Evolutionary conservation across 768 basidiomycete species (phyloP).

Genomic region (Dictyophora rubrovolvata): DNA sequence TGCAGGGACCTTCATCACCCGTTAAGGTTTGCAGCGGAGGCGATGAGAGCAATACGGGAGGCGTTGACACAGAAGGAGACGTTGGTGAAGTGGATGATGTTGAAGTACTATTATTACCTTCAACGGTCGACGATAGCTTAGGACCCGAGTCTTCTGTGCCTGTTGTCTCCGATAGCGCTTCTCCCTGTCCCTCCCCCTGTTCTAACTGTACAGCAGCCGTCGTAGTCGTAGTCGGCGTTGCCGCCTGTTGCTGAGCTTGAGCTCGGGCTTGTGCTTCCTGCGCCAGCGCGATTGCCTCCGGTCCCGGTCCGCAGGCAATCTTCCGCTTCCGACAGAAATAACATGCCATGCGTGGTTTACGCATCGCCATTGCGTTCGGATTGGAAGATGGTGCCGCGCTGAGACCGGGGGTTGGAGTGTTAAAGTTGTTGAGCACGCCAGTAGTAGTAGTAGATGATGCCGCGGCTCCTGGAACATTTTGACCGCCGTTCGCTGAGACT

Average conservation of each 20-base stretch:
- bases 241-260: background rate
- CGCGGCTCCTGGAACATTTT: background rate
- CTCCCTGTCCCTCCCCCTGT: background rate
- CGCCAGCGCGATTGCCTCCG: slow-evolving; percentile 6
- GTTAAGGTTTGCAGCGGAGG: slow-evolving; percentile 27
- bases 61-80: background rate
- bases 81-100: background rate
- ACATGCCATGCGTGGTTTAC: slow-evolving; percentile 52
- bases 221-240: background rate
- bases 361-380: background rate
- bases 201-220: background rate
- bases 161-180: background rate
- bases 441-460: background rate
- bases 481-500: too few relatives aligned
- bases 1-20: slow-evolving; percentile 49
- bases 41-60: background rate
- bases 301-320: slow-evolving; percentile 57
- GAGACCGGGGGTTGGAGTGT: background rate
- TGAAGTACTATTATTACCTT: background rate
- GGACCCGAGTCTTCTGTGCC: background rate
- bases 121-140: background rate
- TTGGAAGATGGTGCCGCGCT: background rate
- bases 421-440: background rate
- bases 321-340: slow-evolving; percentile 58
- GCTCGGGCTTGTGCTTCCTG: background rate